These are phyloP conservation scores for Spatholobus suberectus DNA, from an alignment of 306 rosid genomes.

Conservation along the genomic window DNA sequence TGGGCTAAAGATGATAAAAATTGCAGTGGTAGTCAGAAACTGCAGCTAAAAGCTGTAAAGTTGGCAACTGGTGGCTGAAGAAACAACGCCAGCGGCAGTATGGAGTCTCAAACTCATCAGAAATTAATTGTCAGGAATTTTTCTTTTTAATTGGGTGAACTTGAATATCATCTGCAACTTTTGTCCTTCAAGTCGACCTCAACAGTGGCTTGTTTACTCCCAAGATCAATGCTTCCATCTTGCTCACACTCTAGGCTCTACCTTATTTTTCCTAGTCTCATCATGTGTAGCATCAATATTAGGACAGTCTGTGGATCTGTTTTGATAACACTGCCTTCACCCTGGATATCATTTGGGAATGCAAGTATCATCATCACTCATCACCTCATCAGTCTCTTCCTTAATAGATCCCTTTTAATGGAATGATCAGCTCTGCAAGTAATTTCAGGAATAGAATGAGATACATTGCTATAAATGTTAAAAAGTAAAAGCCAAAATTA, in stretches of 20 bases:
- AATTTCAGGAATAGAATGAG: constrained; percentile 9
- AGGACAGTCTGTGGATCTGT: neutral
- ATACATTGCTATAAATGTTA: neutral
- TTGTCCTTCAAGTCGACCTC: constrained; percentile 20
- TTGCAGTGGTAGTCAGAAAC: neutral
- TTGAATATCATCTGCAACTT: neutral
- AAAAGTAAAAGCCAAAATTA: neutral
- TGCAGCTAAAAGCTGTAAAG: neutral
- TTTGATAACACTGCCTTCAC: constrained; percentile 3
- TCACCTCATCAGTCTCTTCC: constrained; percentile 20
- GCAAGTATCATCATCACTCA: constrained; percentile 2
- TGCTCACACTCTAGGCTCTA: neutral
- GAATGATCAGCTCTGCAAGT: neutral
- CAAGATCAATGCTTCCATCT: constrained; percentile 34
- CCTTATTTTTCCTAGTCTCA: constrained; percentile 23
- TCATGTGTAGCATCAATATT: constrained; percentile 11
- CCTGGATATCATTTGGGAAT: neutral
- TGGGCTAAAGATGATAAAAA: neutral
- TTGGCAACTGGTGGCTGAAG: neutral
- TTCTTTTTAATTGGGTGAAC: constrained; percentile 13
- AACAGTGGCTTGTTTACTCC: constrained; percentile 1
- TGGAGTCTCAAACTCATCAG: constrained; percentile 8
- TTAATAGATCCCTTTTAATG: constrained; percentile 8
- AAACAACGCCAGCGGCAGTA: neutral
- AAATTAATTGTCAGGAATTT: neutral